Base-by-base conservation (phyloP, 108 stramenopile species). In the Craspedostauros australis region DNA sequence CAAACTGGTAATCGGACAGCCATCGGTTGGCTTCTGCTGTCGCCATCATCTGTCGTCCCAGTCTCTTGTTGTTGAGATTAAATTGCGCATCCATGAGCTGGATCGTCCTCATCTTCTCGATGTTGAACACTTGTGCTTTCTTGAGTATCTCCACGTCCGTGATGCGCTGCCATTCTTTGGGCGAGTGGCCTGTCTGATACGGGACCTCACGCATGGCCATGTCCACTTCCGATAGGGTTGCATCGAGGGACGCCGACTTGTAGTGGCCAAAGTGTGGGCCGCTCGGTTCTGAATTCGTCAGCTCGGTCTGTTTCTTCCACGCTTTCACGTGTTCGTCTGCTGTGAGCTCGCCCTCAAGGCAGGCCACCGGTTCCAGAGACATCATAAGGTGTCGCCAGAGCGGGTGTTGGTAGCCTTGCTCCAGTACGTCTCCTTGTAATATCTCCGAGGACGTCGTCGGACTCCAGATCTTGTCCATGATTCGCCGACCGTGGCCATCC, bases 41-140 rank as follows among this genome's bases (percentile, higher is more conserved):
- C n/a, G n/a, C n/a, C n/a, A n/a, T n/a, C n/a, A n/a, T n/a, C n/a
- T n/a, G n/a, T n/a, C n/a, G n/a, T n/a, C n/a, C n/a, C n/a, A n/a
- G n/a, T n/a, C n/a, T n/a, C n/a, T 53, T 53, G 18, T 53, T 53
- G 25, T 53, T 53, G 19, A 53, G 15, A 37, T 40, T 53, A 24
- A 20, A 41, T 40, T 40, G 36, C 0, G 51, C 39, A 38, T 53
- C 39, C 51, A 53, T 53, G 12, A 53, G 38, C 16, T 40, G 38
- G 18, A 53, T 53, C 11, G 21, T 7, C 7, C 46, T 11, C 46
- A 48, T 48, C 29, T 48, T 22, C 9, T 48, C 46, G 24, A 48
- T 15, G 29, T 26, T 28, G 19, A 29, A 48, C 6, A 48, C 46
- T 11, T n/a, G 9, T 19, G 19, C 23, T 26, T 48, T 21, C 1